Conservation (phyloP, 192 early-diverging fungal genomes). For the Chytriomyces hyalinus region DNA sequence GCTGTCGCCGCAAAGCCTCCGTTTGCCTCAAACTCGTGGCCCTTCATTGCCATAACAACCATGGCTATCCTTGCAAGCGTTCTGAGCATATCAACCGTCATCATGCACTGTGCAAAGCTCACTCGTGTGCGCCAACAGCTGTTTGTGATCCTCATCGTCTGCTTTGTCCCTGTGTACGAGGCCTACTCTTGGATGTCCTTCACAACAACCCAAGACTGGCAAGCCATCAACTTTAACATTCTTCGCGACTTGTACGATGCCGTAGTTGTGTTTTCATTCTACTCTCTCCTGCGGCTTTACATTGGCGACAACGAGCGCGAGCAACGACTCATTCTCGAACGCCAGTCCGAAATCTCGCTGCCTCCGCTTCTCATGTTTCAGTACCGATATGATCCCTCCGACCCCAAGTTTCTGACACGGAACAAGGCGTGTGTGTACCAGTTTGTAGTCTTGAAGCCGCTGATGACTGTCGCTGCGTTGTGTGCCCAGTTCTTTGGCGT, state of each 20-base stretch:
- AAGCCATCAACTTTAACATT: constrained; percentile 8
- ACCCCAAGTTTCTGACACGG: neutral
- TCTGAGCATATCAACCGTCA: constrained; percentile 3
- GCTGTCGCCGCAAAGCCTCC: neutral
- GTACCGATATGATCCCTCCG: neutral
- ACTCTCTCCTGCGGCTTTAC: neutral
- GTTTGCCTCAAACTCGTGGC: neutral
- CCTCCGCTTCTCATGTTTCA: too few relatives aligned
- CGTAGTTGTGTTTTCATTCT: constrained; percentile 9
- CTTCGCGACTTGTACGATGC: constrained; percentile 16
- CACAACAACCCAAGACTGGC: neutral
- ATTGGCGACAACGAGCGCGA: too few relatives aligned
- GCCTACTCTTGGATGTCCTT: constrained; percentile 3
- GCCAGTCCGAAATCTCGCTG: too few relatives aligned
- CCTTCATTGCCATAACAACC: neutral
- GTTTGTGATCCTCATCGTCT: neutral
- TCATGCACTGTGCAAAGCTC: constrained; percentile 1
- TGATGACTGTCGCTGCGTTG: neutral
- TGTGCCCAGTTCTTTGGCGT: neutral
- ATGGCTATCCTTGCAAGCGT: neutral
- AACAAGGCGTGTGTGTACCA: constrained; percentile 2
- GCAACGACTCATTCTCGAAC: too few relatives aligned
- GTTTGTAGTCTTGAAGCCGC: constrained; percentile 7
- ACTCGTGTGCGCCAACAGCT: constrained; percentile 1
- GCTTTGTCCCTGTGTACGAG: constrained; percentile 1